Evolutionary conservation across 192 early-diverging fungal genomes (phyloP).

Genomic region (Mortierella antarctica): DNA sequence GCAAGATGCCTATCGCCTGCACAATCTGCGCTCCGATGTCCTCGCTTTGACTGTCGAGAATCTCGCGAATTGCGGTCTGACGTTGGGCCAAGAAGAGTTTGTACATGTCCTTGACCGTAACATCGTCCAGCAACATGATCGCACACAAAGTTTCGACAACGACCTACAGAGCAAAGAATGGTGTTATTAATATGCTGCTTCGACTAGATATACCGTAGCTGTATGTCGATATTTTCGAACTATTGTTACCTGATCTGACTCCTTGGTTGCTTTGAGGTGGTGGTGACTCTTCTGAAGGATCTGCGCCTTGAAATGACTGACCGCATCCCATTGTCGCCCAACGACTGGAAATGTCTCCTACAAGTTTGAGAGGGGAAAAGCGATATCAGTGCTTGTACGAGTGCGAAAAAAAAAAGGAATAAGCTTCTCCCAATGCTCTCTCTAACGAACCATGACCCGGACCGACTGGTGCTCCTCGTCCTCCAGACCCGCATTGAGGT

Average conservation of each 20-base stretch:
- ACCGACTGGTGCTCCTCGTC: conserved; percentile 22
- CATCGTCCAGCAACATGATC: conserved; percentile 73
- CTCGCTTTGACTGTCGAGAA: conserved; percentile 20
- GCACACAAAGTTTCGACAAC: conserved; percentile 72
- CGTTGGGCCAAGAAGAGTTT: conserved; percentile 64
- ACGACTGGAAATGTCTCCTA: conserved; percentile 84
- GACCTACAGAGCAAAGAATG: conserved; percentile 1
- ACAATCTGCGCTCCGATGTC: conserved; percentile 53
- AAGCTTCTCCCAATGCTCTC: too few relatives aligned
- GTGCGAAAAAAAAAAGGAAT: not conserved
- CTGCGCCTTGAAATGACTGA: conserved; percentile 78
- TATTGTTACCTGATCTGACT: conserved; percentile 59
- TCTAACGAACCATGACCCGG: conserved; percentile 43
- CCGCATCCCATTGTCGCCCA: conserved; percentile 86
- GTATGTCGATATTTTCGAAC: not conserved
- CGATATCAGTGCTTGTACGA: conserved; percentile 6
- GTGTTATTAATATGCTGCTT: not conserved
- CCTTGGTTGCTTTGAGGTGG: conserved; percentile 57
- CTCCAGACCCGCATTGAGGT: conserved; percentile 66
- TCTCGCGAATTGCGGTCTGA: conserved; percentile 57
- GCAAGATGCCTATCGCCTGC: conserved; percentile 54
- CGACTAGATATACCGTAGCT: not conserved
- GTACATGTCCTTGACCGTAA: conserved; percentile 66
- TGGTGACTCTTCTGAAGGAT: conserved; percentile 74
- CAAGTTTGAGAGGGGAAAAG: not conserved